These are phyloP conservation scores for Penicillium tannophilum DNA, from an alignment of 495 filamentous ascomycete genomes.

Conservation along the genomic window DNA sequence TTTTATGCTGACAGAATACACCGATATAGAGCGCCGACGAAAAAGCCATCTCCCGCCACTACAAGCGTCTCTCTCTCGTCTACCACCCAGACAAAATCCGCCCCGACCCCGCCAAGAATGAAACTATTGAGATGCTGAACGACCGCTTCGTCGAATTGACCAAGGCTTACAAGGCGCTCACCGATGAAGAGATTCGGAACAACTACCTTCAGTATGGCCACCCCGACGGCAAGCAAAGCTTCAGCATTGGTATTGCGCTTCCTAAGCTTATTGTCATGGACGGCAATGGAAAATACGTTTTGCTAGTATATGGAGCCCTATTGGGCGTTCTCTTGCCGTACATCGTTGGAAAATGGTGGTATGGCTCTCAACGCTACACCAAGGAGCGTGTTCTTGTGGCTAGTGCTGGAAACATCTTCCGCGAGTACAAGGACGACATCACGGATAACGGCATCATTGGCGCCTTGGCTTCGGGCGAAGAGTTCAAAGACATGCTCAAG, in stretches of 20 bases:
- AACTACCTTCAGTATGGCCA: constrained; percentile 96
- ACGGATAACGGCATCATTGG: constrained; percentile 76
- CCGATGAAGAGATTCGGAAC: constrained; percentile 94
- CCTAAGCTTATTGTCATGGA: constrained; percentile 91
- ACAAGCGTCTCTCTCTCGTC: constrained; percentile 80
- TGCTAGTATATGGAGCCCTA: constrained; percentile 82
- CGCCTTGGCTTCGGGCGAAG: constrained; percentile 79
- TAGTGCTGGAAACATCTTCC: constrained; percentile 91
- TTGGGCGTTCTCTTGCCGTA: constrained; percentile 91
- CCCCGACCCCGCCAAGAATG: constrained; percentile 80
- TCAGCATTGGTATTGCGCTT: constrained; percentile 95
- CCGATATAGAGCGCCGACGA: constrained; percentile 70
- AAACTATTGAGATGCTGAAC: constrained; percentile 84
- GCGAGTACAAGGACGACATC: constrained; percentile 82
- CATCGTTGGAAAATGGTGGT: constrained; percentile 97
- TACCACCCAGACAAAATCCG: constrained; percentile 91
- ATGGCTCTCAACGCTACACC: constrained; percentile 87
- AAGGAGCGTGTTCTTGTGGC: constrained; percentile 89
- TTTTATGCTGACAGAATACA: background rate
- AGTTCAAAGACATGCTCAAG: constrained; percentile 72
- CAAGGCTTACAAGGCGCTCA: constrained; percentile 96
- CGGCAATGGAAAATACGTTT: constrained; percentile 92
- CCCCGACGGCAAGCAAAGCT: constrained; percentile 96
- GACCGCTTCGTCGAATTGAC: constrained; percentile 89
- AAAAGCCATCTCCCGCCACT: constrained; percentile 86